Percentiles rank a stretch among this genome's conserved stretches.
phyloP scores from a whole-genome alignment of 2,329 filamentous ascomycete species.

The Salinomyces thailandicus region DNA sequence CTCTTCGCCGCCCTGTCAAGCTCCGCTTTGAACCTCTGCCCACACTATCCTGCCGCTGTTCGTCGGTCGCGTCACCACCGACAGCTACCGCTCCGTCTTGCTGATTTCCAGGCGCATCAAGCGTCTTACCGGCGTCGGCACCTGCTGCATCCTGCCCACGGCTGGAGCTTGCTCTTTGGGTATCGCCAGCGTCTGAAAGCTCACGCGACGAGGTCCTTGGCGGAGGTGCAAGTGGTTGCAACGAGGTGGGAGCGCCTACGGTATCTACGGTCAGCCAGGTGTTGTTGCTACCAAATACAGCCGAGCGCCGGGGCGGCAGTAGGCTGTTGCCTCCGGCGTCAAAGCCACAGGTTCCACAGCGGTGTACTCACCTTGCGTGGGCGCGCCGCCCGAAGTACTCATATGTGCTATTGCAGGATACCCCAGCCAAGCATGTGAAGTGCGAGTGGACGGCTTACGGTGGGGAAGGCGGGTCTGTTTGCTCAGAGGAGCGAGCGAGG shows the following conservation, averaged over 20 bases:
- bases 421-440: not conserved
- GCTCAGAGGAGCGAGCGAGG: too few species aligned
- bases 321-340: too few species aligned
- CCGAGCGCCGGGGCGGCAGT: slow-evolving; percentile 6
- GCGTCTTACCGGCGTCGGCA: slow-evolving; percentile 4
- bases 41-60: slow-evolving; percentile 34
- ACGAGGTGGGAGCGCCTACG: slow-evolving; percentile 13
- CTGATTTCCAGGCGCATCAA: slow-evolving; percentile 10
- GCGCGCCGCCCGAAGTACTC: not conserved
- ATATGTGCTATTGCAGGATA: not conserved
- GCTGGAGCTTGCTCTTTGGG: slow-evolving; percentile 9
- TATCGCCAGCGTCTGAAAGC: slow-evolving; percentile 9
- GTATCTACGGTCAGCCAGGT: not conserved
- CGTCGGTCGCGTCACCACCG: slow-evolving; percentile 35
- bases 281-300: not conserved
- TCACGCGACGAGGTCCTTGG: slow-evolving; percentile 12
- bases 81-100: slow-evolving; percentile 27
- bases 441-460: not conserved
- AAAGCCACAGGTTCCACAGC: not conserved
- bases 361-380: not conserved
- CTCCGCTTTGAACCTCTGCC: slow-evolving; percentile 37
- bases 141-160: slow-evolving; percentile 5
- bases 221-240: slow-evolving; percentile 15
- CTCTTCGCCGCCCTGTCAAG: slow-evolving; percentile 34
- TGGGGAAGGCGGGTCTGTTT: not conserved